phyloP scores from a whole-genome alignment of 345 rosid species.

The Salix suchowensis region DNA sequence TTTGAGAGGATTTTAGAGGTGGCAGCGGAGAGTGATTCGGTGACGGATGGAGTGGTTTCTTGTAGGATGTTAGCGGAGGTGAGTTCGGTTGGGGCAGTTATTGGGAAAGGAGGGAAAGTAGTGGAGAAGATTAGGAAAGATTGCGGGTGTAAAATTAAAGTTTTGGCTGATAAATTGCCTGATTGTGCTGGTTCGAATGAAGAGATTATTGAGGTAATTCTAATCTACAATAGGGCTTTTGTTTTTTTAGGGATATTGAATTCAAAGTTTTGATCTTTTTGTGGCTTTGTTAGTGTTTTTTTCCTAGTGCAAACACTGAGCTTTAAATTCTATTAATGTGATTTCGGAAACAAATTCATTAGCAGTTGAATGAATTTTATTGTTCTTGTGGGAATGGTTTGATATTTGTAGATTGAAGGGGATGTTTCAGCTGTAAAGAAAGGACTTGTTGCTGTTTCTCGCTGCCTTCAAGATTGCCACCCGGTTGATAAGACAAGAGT shows the following conservation, averaged over 20 bases:
- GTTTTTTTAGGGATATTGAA: not conserved
- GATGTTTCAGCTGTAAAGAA: conserved; percentile 52
- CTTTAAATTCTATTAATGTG: too few species aligned
- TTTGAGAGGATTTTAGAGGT: conserved; percentile 57
- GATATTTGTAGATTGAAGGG: conserved; percentile 23
- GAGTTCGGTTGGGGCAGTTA: conserved; percentile 31
- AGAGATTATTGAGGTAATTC: conserved; percentile 75
- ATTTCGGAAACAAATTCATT: not conserved
- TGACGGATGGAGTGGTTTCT: conserved; percentile 32
- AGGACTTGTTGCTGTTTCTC: conserved; percentile 49
- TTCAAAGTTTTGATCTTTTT: too few species aligned
- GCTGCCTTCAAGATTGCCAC: conserved; percentile 41
- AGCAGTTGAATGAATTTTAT: not conserved
- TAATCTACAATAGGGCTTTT: not conserved
- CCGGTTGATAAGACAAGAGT: conserved; percentile 21
- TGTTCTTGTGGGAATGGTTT: not conserved
- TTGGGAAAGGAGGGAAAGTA: conserved; percentile 47
- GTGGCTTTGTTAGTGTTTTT: not conserved
- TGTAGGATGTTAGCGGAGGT: conserved; percentile 54
- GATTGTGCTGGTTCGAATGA: conserved; percentile 59
- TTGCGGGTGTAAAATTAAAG: conserved; percentile 45
- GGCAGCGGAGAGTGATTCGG: conserved; percentile 35
- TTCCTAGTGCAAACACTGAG: too few species aligned
- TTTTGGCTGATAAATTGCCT: conserved; percentile 65
- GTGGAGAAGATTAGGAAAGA: conserved; percentile 56